These are phyloP conservation scores for Saturnispora hagleri DNA, from an alignment of 805 yeast species.

Conservation along the genomic window DNA sequence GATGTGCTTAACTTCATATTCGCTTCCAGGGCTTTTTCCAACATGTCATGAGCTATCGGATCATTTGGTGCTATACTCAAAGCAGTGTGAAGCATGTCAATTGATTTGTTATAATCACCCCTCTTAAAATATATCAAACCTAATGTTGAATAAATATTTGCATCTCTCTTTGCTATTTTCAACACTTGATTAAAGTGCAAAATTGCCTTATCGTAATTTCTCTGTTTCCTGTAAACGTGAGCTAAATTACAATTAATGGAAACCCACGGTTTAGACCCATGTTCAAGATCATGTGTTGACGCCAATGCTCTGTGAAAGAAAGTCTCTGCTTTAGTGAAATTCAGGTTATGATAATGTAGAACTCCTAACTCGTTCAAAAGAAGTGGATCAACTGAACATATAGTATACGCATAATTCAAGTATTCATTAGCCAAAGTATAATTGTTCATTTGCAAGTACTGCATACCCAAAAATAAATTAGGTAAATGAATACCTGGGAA, in stretches of 20 bases:
- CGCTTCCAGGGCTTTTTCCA: constrained; percentile 67
- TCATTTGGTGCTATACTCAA: constrained; percentile 72
- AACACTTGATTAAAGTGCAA: constrained; percentile 70
- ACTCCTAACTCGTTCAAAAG: constrained; percentile 90
- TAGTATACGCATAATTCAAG: constrained; percentile 58
- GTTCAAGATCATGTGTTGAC: constrained; percentile 57
- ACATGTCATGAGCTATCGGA: constrained; percentile 72
- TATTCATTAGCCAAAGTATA: constrained; percentile 80
- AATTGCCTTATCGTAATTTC: constrained; percentile 55
- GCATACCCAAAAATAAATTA: constrained; percentile 88
- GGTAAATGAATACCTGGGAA: constrained; percentile 91
- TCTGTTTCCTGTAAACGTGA: constrained; percentile 70
- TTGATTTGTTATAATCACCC: constrained; percentile 56
- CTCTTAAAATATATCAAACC: constrained; percentile 73
- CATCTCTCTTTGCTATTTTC: constrained; percentile 56
- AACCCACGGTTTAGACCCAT: constrained; percentile 76
- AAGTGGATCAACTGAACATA: constrained; percentile 81
- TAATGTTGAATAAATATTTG: constrained; percentile 69
- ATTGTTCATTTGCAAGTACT: constrained; percentile 82
- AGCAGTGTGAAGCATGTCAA: constrained; percentile 71
- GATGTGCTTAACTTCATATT: constrained; percentile 31
- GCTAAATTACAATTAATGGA: constrained; percentile 83
- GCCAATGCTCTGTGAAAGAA: constrained; percentile 62
- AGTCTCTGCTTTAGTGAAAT: constrained; percentile 57
- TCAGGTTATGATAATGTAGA: constrained; percentile 68